Evolutionary conservation across 768 basidiomycete genomes (phyloP).

Genomic region (Pholiota conissans): DNA sequence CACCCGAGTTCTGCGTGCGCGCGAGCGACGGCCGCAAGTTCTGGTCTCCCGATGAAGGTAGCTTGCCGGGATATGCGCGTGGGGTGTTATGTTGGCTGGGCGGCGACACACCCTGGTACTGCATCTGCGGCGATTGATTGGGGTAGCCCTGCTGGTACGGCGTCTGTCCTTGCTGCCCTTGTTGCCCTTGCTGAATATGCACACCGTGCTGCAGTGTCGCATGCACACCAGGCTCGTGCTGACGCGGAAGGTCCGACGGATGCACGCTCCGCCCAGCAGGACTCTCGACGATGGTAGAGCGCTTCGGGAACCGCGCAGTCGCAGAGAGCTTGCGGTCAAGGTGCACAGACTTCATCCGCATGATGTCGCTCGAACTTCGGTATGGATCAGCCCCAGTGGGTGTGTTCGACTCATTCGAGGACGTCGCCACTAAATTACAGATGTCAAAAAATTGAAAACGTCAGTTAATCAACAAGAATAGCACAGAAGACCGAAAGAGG

Average conservation of each 20-base stretch:
- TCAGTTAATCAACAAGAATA: slow-evolving; percentile 1
- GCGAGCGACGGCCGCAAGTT: slow-evolving; percentile 67
- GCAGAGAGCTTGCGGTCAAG: slow-evolving; percentile 95
- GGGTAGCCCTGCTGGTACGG: slow-evolving; percentile 31
- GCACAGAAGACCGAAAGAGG: slow-evolving; percentile 3
- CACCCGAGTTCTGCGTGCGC: slow-evolving; percentile 64
- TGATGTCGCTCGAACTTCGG: slow-evolving; percentile 85
- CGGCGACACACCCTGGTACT: slow-evolving; percentile 21
- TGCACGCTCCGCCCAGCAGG: slow-evolving; percentile 63
- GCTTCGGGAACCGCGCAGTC: slow-evolving; percentile 87
- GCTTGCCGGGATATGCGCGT: slow-evolving; percentile 39
- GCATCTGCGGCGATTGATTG: slow-evolving; percentile 27
- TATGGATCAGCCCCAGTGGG: slow-evolving; percentile 66
- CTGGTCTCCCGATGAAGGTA: slow-evolving; percentile 48
- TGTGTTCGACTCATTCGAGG: slow-evolving; percentile 27
- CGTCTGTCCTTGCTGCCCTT: slow-evolving; percentile 35
- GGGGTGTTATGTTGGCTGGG: slow-evolving; percentile 26
- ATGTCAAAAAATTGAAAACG: not conserved
- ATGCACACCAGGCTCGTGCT: slow-evolving; percentile 21
- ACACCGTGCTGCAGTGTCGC: slow-evolving; percentile 20
- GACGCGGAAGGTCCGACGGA: slow-evolving; percentile 49
- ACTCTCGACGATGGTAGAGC: slow-evolving; percentile 94
- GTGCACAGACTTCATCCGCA: slow-evolving; percentile 93
- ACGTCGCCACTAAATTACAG: slow-evolving; percentile 18
- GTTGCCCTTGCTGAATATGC: slow-evolving; percentile 29